Percentiles rank a stretch among this genome's conserved stretches.
These are phyloP conservation scores for Ambispora gerdemannii DNA, from an alignment of 192 early-diverging fungal genomes.

Conservation along the genomic window DNA sequence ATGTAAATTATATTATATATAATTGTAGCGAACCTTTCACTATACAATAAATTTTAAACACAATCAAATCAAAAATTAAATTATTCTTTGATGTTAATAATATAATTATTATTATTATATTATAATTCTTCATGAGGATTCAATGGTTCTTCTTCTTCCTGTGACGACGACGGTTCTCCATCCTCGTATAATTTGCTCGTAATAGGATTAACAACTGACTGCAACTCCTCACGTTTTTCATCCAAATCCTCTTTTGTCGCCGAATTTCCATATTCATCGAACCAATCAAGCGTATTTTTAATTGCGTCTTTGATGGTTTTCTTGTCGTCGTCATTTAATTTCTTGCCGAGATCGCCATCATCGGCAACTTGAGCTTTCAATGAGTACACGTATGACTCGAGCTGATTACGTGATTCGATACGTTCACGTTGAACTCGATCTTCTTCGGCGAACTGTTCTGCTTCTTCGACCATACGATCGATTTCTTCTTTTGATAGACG, in stretches of 20 bases:
- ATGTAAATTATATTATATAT: too few species aligned
- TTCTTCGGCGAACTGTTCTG: constrained; percentile 89
- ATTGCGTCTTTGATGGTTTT: constrained; percentile 77
- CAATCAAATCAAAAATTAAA: too few species aligned
- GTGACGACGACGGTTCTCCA: background rate
- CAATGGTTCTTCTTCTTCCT: background rate
- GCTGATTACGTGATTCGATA: constrained; percentile 84
- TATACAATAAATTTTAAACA: too few species aligned
- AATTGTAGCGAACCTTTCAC: too few species aligned
- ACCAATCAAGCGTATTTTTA: constrained; percentile 65
- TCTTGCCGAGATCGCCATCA: constrained; percentile 78
- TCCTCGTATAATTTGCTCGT: constrained; percentile 77
- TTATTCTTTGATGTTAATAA: too few species aligned
- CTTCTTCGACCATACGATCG: constrained; percentile 94
- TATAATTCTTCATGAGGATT: background rate
- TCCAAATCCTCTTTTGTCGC: constrained; percentile 97
- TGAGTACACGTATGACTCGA: constrained; percentile 90
- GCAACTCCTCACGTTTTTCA: constrained; percentile 90
- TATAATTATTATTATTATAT: too few species aligned
- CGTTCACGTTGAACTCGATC: constrained; percentile 77
- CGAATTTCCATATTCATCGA: constrained; percentile 72
- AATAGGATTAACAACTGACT: constrained; percentile 92
- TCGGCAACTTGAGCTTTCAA: constrained; percentile 86
- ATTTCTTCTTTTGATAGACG: constrained; percentile 93
- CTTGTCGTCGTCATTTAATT: constrained; percentile 89